These are phyloP conservation scores for Stygiomarasmius scandens DNA, from an alignment of 1,284 basidiomycete species.

Conservation along the genomic window DNA sequence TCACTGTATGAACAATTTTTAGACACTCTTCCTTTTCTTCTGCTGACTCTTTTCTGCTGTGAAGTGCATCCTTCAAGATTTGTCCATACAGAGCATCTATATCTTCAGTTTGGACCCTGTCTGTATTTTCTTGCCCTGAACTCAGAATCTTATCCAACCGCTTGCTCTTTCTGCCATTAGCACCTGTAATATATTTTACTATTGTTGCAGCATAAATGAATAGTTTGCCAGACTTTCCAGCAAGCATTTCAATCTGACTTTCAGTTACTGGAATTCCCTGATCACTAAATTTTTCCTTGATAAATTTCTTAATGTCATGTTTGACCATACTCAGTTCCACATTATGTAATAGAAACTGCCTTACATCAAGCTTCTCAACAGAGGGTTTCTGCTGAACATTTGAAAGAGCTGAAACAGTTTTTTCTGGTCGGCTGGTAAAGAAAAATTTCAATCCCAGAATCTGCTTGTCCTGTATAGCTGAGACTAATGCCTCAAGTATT, in stretches of 20 bases:
- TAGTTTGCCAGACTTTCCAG: background rate
- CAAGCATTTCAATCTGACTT: background rate
- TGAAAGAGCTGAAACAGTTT: background rate
- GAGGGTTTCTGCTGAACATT: background rate
- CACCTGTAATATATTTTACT: background rate
- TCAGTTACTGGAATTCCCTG: background rate
- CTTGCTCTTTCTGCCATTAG: background rate
- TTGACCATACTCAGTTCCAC: background rate
- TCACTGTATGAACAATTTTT: background rate
- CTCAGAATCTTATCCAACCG: background rate
- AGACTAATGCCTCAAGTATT: background rate
- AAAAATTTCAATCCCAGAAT: background rate
- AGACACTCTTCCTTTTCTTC: background rate
- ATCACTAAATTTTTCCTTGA: background rate
- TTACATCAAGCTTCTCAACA: background rate
- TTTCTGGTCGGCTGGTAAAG: slow-evolving; percentile 2
- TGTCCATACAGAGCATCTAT: background rate
- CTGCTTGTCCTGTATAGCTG: background rate
- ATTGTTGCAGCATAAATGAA: slow-evolving; percentile 4
- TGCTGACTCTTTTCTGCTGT: background rate
- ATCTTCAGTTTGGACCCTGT: background rate
- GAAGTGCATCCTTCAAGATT: background rate
- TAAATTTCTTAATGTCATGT: background rate
- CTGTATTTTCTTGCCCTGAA: background rate
- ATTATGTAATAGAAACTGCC: background rate